These are phyloP conservation scores for Sclerotinia spermophila DNA, from an alignment of 2,329 filamentous ascomycete species.

Conservation along the genomic window DNA sequence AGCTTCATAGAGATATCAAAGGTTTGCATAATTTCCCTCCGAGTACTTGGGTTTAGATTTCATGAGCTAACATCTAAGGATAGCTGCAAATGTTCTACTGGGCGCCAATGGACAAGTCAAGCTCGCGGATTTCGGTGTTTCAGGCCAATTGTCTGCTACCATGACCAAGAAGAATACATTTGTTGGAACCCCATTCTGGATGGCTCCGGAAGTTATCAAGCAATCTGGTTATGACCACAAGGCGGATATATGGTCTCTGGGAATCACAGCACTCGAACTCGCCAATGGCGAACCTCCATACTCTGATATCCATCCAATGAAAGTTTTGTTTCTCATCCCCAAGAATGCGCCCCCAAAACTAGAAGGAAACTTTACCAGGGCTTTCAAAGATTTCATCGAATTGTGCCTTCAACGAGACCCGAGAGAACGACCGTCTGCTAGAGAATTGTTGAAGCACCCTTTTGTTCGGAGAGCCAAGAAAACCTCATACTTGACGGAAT, in stretches of 20 bases:
- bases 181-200: constrained; percentile 98
- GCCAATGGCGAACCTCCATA: constrained; percentile 92
- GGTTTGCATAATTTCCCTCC: constrained; percentile 47
- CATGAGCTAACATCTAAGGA: constrained; percentile 16
- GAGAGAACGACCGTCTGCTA: constrained; percentile 80
- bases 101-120: constrained; percentile 93
- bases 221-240: constrained; percentile 98
- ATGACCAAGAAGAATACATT: constrained; percentile 99
- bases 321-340: constrained; percentile 92
- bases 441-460: constrained; percentile 80
- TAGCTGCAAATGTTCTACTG: constrained; percentile 89
- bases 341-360: constrained; percentile 86
- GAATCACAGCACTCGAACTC: constrained; percentile 88
- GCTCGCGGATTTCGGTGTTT: constrained; percentile 94
- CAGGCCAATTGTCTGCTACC: constrained; percentile 90
- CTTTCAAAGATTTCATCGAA: constrained; percentile 81
- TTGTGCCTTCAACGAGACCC: constrained; percentile 86
- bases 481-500: constrained; percentile 91
- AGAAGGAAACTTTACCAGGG: constrained; percentile 75
- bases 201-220: constrained; percentile 98
- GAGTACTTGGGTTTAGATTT: not conserved
- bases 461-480: constrained; percentile 92
- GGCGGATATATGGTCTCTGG: constrained; percentile 95
- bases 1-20: constrained; percentile 95
- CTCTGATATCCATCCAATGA: constrained; percentile 97